Conservation (phyloP, 441 rosid genomes). For the Dalechampia spathulata region DNA sequence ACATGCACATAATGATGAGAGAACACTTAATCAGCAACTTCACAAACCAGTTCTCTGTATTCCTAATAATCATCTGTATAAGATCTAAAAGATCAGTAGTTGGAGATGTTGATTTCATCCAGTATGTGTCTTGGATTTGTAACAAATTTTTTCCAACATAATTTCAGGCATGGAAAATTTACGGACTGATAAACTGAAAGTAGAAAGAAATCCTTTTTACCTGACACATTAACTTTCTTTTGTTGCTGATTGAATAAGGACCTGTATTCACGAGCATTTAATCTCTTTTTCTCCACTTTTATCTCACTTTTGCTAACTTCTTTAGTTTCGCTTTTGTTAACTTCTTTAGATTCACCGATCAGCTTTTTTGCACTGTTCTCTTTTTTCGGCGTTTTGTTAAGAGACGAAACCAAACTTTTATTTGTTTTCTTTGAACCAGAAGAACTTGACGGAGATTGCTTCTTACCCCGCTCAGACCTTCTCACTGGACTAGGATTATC, state of each 20-base stretch:
- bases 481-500: constrained; percentile 34
- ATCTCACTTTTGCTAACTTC: constrained; percentile 20
- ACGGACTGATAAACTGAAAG: neutral
- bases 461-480: constrained; percentile 57
- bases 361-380: constrained; percentile 33
- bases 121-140: neutral
- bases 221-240: constrained; percentile 28
- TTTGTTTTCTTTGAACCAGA: constrained; percentile 34
- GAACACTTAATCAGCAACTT: neutral
- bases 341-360: constrained; percentile 29
- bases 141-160: neutral
- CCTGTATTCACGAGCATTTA: constrained; percentile 37
- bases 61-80: neutral
- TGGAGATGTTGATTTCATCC: constrained; percentile 6
- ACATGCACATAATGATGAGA: neutral
- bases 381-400: constrained; percentile 27
- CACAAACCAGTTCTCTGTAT: neutral
- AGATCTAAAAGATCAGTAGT: neutral
- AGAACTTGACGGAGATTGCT: constrained; percentile 29
- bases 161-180: no score
- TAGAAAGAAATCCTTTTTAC: constrained; percentile 2
- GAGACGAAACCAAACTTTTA: constrained; percentile 21
- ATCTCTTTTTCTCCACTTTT: constrained; percentile 19
- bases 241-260: constrained; percentile 27
- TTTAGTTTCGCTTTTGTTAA: constrained; percentile 25